Base-by-base conservation (phyloP, 768 basidiomycete genomes). In the Roridomyces roridus region DNA sequence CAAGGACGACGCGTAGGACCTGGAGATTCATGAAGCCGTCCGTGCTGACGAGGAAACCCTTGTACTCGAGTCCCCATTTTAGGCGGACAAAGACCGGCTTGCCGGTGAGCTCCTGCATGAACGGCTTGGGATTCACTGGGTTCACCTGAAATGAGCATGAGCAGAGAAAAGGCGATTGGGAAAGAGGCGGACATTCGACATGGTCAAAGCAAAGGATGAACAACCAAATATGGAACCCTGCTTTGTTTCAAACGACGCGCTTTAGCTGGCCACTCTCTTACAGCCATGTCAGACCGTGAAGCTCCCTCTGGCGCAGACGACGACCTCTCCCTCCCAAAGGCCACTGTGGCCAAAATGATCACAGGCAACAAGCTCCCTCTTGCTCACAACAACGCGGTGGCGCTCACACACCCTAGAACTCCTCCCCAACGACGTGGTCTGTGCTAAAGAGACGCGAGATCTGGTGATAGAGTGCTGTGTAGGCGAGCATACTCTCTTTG, bases 21-120 rank as follows among this genome's bases (percentile, higher is more conserved):
- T 99, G 97, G 43, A 99, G 85, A 73, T 99, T 99, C 97, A 98
- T 98, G 78, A 97, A 99, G 12, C 94, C 94, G 74, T 99, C 97
- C 7, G 97, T 98, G 68, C 93, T 96, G 64, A 99, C 97, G 61
- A 99, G 84, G 79, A 97, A 99, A 39, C 97, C 97, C 79, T 95
- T 97, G 83, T 98, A 98, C 70, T 98, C 95, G 46, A 98, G 82
- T 59, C 97, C 97, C 97, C 97, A 99, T 79, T 99, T 99, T 68
- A 99, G 85, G 57, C 87, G 86, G 60, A 98, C 97, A 68, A 87
- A 92, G 41, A 98, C 93, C 35, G 91, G 89, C 80, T 99, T 98
- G 61, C 97, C 97, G 24, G 97, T 98, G 64, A 98, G 87, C 72
- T 97, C 96, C 78, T 98, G 95, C 68, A 99, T 83, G 80, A 98